Percentiles rank a stretch among this genome's conserved stretches.
These are phyloP conservation scores for Yamadazyma atmosphaerica DNA, from an alignment of 1,139 yeast species.

Conservation along the genomic window DNA sequence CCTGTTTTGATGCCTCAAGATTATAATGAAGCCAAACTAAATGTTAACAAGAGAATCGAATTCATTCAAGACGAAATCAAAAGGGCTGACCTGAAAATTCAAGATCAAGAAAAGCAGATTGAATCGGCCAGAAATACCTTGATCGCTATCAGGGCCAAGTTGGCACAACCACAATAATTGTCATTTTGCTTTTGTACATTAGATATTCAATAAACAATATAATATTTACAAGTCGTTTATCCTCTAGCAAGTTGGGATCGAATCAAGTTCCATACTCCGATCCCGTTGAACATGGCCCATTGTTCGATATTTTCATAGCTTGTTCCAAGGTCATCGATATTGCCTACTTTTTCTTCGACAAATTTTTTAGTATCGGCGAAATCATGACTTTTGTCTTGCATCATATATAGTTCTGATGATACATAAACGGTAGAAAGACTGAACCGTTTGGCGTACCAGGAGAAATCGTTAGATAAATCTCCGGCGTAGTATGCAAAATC, in stretches of 20 bases:
- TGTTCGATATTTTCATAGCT: conserved; percentile 67
- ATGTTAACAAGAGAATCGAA: conserved; percentile 85
- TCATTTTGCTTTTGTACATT: too few species aligned
- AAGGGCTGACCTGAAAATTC: conserved; percentile 62
- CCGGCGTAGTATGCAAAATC: conserved; percentile 82
- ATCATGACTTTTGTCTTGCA: conserved; percentile 65
- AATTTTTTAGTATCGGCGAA: conserved; percentile 61
- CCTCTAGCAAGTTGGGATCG: conserved; percentile 73
- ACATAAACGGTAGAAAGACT: conserved; percentile 71
- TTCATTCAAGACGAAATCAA: conserved; percentile 77
- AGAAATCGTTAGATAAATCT: conserved; percentile 79
- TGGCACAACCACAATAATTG: conserved; percentile 7
- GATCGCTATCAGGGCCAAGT: conserved; percentile 40
- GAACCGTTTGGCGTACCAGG: conserved; percentile 90
- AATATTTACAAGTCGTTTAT: conserved; percentile 19
- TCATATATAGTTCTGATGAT: conserved; percentile 75
- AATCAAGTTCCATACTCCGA: conserved; percentile 64
- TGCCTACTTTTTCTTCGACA: conserved; percentile 61
- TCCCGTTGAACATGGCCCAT: conserved; percentile 72
- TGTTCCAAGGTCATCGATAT: conserved; percentile 54
- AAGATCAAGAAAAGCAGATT: conserved; percentile 49
- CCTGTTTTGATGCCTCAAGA: conserved; percentile 92
- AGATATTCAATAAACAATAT: background rate
- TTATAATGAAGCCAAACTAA: conserved; percentile 71
- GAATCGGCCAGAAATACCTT: conserved; percentile 52